Base-by-base conservation (phyloP, 345 rosid genomes). In the Populus alba region DNA sequence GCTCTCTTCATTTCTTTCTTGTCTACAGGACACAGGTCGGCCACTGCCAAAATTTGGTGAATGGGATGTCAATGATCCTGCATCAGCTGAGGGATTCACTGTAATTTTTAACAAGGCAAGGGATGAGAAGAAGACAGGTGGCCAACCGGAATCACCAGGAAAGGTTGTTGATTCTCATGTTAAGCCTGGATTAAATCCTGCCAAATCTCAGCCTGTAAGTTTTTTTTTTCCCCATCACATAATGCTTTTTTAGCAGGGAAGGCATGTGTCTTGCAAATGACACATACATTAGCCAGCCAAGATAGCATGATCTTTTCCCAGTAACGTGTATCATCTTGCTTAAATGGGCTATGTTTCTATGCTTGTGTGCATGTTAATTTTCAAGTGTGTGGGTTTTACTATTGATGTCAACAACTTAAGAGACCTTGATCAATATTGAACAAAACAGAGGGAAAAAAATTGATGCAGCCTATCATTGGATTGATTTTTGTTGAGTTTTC, bases 1-100 rank as follows among this genome's bases (percentile, higher is more conserved):
- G 49, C 72, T 59, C 76, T 73, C 51, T 31, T 2, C n/a, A 45
- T 71, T 27, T 73, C 23, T 75, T 82, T 75, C 22, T 49, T 77
- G 43, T 38, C 55, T 10, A 75, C 88, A 90, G 92, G 97, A 95
- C 51, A 86, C 81, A 82, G 98, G 97, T 78, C 92, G 88, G 75
- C 93, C 89, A 71, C 89, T 93, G 81, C 99, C 99, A 41, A 95
- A 93, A 85, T 95, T 95, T 71, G 99, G 99, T 71, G 99, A 95
- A 85, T 95, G 99, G 98, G 99, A 95, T 75, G 96, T 93, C 61
- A 91, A 83, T 81, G 93, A 95, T 81, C 98, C 99, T 67, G 92
- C 94, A 41, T 87, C 99, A 16, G 99, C 99, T 1, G 89, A 93
- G 85, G 99, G 99, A 78, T 95, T 93, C 81, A 95, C 99, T 37